Evolutionary conservation across 1,284 basidiomycete species (phyloP).

Genomic region (Bjerkandera adusta): DNA sequence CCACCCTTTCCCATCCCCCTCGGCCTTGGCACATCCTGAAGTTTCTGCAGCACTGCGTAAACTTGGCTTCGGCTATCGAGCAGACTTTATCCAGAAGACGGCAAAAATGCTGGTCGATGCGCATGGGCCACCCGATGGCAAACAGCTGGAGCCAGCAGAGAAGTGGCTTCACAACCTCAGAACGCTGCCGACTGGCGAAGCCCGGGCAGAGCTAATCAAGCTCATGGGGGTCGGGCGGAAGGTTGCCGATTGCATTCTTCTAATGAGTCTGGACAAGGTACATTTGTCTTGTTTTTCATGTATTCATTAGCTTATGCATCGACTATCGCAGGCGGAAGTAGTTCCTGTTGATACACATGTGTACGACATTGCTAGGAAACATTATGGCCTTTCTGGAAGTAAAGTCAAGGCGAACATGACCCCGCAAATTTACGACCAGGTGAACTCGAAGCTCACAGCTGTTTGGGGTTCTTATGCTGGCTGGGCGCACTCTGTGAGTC

Average conservation of each 20-base stretch:
- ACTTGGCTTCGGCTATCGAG: constrained; percentile 95
- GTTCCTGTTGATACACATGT: constrained; percentile 95
- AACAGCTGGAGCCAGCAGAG: constrained; percentile 46
- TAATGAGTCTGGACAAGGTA: constrained; percentile 96
- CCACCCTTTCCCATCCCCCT: constrained; percentile 85
- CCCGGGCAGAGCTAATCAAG: constrained; percentile 73
- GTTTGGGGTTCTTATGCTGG: constrained; percentile 88
- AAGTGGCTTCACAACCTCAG: constrained; percentile 64
- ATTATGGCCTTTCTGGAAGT: constrained; percentile 70
- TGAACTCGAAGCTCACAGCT: constrained; percentile 60
- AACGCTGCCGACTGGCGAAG: constrained; percentile 48
- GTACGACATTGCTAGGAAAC: constrained; percentile 80
- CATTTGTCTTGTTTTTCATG: constrained; percentile 11
- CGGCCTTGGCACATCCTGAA: constrained; percentile 57
- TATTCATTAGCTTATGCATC: background rate
- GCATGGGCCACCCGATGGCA: constrained; percentile 33
- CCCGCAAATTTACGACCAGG: constrained; percentile 75
- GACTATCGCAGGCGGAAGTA: constrained; percentile 66
- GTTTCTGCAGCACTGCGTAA: constrained; percentile 70
- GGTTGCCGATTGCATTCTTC: constrained; percentile 91
- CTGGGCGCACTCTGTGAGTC: constrained; percentile 85
- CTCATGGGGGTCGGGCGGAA: constrained; percentile 94
- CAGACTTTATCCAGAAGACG: constrained; percentile 85
- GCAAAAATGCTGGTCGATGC: constrained; percentile 74
- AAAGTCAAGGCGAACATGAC: constrained; percentile 60